These are phyloP conservation scores for Penicillium steckii DNA, from an alignment of 495 filamentous ascomycete species.

Conservation along the genomic window DNA sequence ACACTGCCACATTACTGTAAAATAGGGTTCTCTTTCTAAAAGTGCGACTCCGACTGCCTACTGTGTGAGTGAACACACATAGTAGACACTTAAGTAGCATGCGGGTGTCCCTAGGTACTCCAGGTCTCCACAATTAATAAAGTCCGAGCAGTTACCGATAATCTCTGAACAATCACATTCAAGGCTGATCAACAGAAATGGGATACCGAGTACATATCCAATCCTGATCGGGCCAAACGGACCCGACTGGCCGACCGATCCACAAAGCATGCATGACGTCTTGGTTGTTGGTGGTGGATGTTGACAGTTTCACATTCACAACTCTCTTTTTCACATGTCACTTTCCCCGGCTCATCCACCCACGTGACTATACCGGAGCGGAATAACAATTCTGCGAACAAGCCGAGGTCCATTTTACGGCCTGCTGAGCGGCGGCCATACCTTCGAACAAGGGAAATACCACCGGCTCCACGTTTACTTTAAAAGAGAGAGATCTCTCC, in stretches of 20 bases:
- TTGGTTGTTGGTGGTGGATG: background rate
- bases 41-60: no score
- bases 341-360: background rate
- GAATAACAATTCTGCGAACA: constrained; percentile 37
- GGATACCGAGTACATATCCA: constrained; percentile 2
- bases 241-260: background rate
- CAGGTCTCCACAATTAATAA: background rate
- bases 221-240: background rate
- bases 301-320: constrained; percentile 8
- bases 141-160: background rate
- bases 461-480: constrained; percentile 26
- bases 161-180: constrained; percentile 6
- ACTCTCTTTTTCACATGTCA: constrained; percentile 1
- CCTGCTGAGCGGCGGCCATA: constrained; percentile 16
- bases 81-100: no score
- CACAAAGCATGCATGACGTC: constrained; percentile 11
- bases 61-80: no score
- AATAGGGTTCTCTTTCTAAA: no score
- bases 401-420: constrained; percentile 39
- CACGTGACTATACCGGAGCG: constrained; percentile 30
- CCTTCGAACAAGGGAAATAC: constrained; percentile 33
- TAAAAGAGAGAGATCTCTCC: constrained; percentile 23
- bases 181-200: background rate
- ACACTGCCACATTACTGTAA: no score
- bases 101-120: no score